phyloP scores from a whole-genome alignment of 306 rosid genomes.

The Parietaria judaica region DNA sequence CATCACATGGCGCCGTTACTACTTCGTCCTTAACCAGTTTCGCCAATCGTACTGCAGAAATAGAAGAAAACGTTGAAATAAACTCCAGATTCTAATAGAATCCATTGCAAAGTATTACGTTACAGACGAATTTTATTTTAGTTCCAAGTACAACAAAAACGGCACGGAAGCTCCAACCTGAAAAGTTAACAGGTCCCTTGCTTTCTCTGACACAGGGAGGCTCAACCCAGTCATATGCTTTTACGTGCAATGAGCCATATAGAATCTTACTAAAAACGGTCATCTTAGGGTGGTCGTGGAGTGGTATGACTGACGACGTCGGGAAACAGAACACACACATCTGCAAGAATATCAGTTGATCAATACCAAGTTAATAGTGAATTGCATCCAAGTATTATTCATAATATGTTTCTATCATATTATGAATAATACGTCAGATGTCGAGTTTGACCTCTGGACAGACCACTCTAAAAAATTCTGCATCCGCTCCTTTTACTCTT shows the following conservation, averaged over 20 bases:
- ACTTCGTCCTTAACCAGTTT: constrained; percentile 72
- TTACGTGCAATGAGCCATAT: constrained; percentile 89
- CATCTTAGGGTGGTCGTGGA: constrained; percentile 98
- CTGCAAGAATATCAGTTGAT: constrained; percentile 38
- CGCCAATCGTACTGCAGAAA: constrained; percentile 57
- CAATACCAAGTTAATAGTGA: neutral
- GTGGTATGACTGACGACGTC: constrained; percentile 80
- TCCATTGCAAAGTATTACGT: no score
- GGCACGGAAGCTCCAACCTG: constrained; percentile 35
- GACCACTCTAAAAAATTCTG: no score
- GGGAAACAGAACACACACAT: constrained; percentile 92
- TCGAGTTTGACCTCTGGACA: no score
- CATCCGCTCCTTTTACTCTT: no score
- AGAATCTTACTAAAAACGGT: constrained; percentile 91
- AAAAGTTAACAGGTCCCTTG: constrained; percentile 43
- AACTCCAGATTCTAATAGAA: no score
- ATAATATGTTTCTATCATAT: no score
- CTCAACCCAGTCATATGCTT: constrained; percentile 97
- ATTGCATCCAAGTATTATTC: neutral
- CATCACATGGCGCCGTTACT: constrained; percentile 56
- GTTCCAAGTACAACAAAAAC: constrained; percentile 5
- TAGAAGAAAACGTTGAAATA: neutral
- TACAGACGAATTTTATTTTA: no score
- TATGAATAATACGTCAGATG: no score
- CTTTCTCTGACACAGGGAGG: constrained; percentile 54